These are phyloP conservation scores for Cladophialophora yegresii DNA, from an alignment of 2,329 filamentous ascomycete species.

Conservation along the genomic window DNA sequence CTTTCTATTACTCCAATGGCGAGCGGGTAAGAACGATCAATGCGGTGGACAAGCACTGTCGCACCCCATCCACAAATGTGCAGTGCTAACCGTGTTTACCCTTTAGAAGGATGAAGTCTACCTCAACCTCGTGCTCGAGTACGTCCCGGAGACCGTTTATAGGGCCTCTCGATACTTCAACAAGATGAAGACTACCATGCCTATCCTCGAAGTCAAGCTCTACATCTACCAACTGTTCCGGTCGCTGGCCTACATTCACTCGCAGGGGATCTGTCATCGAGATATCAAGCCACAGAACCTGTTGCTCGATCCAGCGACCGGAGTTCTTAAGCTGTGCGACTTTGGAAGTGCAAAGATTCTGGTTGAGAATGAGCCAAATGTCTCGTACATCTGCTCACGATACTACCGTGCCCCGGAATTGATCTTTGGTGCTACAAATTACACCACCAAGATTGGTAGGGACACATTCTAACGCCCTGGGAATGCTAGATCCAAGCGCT, in stretches of 20 bases:
- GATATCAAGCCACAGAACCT: constrained; percentile 99
- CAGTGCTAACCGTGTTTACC: not conserved
- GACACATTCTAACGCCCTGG: constrained; percentile 23
- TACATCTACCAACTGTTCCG: constrained; percentile 99
- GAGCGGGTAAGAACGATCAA: constrained; percentile 70
- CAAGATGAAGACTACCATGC: constrained; percentile 99
- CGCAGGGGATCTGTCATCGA: constrained; percentile 96
- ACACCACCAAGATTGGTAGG: constrained; percentile 99
- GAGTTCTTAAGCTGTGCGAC: constrained; percentile 95
- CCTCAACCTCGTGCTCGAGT: constrained; percentile 96
- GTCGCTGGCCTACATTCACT: constrained; percentile 97
- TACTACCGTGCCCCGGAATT: constrained; percentile 98
- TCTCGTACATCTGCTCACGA: constrained; percentile 98
- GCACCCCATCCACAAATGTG: not conserved
- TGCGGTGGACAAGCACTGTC: constrained; percentile 9
- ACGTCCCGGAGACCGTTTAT: constrained; percentile 97
- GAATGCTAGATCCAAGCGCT: constrained; percentile 18
- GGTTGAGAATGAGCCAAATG: constrained; percentile 97
- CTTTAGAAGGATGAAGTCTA: constrained; percentile 94
- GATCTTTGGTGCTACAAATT: constrained; percentile 98
- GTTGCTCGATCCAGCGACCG: constrained; percentile 84
- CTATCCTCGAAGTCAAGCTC: constrained; percentile 96
- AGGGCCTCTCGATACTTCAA: constrained; percentile 98
- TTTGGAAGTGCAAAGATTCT: constrained; percentile 99
- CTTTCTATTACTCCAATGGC: constrained; percentile 99